Evolutionary conservation across 225 moss, liverwort and hornwort species (phyloP), one percentile per base, ranked within the genome.

Genomic region (Pseudoscleropodium purum): DNA sequence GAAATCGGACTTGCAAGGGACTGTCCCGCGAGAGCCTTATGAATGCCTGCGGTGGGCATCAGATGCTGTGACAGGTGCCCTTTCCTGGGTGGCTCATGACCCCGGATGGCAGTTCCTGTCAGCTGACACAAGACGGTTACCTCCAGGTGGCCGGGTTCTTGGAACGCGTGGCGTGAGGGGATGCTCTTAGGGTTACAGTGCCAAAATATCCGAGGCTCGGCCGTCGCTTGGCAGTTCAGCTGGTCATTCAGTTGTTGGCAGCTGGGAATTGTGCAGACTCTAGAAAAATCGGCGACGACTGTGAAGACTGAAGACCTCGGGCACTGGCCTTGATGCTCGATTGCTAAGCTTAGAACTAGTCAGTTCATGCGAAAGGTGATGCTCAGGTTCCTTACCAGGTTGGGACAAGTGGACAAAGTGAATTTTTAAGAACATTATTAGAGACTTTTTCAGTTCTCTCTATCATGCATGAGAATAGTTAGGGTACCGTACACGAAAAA

Each of bases 1-100:
- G 18, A 24, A 78, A 4, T 26, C 5, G 36, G 14, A 15, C 79
- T 45, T 60, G 6, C 5, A 0, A 5, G 4, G 6, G 1, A 1
- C 31, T 3, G 9, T 8, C 45, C 30, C 31, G 5, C 1, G 43
- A 65, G 16, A 23, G 65, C 49, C 19, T 81, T 88, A 66, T 66
- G 64, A 47, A 47, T 11, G 23, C 37, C 18, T 29, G 5, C 18
- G n/a, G 7, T 13, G 24, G 13, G 60, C 31, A 12, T 30, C 6
- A 13, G 17, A 20, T 30, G 49, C 27, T 16, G 17, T 3, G 41
- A 51, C 90, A 85, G 6, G 63, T 86, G 86, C 39, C 62, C n/a
- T 27, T 10, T 13, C 2, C 7, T 45, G 8, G 1, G 59, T n/a
- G 59, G 79, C 79, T n/a, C 17, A 10, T 39, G 59, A 10, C n/a